Conservation (phyloP, 176 grass and related monocot genomes). For the Aegilops longissima region DNA sequence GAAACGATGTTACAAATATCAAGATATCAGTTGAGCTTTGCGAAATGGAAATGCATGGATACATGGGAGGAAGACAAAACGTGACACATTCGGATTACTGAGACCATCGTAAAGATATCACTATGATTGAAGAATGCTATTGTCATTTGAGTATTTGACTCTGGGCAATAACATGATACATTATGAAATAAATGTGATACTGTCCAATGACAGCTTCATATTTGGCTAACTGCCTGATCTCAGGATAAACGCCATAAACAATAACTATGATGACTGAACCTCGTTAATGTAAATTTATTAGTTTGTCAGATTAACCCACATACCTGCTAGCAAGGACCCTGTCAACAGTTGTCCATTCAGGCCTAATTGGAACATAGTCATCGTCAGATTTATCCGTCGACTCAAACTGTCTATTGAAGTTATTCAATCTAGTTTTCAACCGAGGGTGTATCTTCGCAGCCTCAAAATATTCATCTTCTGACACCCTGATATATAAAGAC, state of each 20-base stretch:
- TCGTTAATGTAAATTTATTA: constrained; percentile 11
- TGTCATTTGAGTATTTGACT: not conserved
- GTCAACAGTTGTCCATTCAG: constrained; percentile 95
- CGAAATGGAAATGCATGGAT: constrained; percentile 10
- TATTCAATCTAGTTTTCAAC: constrained; percentile 89
- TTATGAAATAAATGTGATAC: constrained; percentile 16
- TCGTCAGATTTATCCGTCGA: constrained; percentile 73
- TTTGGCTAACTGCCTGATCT: constrained; percentile 14
- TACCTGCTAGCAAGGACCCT: constrained; percentile 90
- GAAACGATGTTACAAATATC: constrained; percentile 17
- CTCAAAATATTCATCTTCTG: constrained; percentile 84
- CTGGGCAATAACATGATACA: constrained; percentile 1
- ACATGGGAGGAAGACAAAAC: constrained; percentile 29
- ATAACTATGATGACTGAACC: constrained; percentile 14
- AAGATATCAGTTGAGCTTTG: constrained; percentile 8
- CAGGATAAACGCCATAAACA: constrained; percentile 1
- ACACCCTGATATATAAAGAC: constrained; percentile 64
- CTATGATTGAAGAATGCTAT: constrained; percentile 17
- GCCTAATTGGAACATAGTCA: constrained; percentile 78
- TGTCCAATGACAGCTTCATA: constrained; percentile 5
- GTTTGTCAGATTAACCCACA: not conserved
- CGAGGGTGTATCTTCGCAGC: constrained; percentile 74
- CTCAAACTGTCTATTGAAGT: constrained; percentile 72
- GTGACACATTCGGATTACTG: not conserved
- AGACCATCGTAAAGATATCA: constrained; percentile 21